phyloP scores from a whole-genome alignment of 331 rosid genomes.

The Erythrophleum ivorense region DNA sequence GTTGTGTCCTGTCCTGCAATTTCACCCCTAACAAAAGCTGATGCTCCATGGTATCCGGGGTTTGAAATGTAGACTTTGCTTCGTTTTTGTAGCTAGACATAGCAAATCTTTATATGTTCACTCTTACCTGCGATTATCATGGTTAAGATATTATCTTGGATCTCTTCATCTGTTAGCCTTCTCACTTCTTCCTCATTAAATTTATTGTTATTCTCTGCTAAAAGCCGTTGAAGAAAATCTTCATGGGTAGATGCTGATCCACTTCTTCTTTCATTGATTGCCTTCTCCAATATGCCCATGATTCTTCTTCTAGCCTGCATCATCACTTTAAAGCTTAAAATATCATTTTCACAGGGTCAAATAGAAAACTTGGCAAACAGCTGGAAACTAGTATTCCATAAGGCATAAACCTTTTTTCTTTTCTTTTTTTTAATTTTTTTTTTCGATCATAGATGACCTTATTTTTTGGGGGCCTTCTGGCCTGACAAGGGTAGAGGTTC shows the following conservation, averaged over 20 bases:
- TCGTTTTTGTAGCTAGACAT: neutral
- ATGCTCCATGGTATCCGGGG: neutral
- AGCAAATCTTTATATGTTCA: neutral
- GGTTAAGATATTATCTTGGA: conserved; percentile 80
- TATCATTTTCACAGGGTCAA: neutral
- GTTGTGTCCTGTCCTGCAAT: conserved; percentile 84
- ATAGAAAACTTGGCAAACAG: neutral
- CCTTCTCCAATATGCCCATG: conserved; percentile 59
- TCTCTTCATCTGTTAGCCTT: conserved; percentile 64
- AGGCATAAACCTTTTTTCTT: neutral
- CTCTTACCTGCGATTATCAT: conserved; percentile 78
- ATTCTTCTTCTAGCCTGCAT: conserved; percentile 75
- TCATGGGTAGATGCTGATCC: conserved; percentile 21
- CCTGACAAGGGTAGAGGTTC: no score
- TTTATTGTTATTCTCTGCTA: conserved; percentile 45
- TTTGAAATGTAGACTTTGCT: neutral
- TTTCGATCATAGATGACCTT: no score
- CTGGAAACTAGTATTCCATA: neutral
- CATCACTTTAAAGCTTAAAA: conserved; percentile 25
- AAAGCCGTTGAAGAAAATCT: conserved; percentile 67
- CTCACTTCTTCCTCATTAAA: conserved; percentile 33
- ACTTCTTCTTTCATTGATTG: conserved; percentile 59
- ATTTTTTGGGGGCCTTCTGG: neutral
- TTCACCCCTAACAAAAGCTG: neutral
- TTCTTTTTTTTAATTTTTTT: no score